phyloP scores from a whole-genome alignment of 345 rosid species.

The Abelmoschus esculentus region DNA sequence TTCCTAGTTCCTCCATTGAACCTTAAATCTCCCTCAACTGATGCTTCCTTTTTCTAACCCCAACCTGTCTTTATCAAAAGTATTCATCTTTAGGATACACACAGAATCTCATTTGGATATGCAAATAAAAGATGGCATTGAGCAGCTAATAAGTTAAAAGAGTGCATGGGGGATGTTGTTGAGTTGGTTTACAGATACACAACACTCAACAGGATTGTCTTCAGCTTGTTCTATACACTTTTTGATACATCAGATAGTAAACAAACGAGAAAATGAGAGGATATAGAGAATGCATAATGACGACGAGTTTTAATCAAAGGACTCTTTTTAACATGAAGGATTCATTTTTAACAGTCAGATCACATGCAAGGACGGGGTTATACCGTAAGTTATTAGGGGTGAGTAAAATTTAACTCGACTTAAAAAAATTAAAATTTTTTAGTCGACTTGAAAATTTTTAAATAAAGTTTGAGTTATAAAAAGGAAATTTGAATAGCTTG shows the following conservation, averaged over 20 bases:
- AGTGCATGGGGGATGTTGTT: no score
- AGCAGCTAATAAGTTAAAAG: no score
- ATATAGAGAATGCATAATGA: background rate
- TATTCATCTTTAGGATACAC: conserved; percentile 9
- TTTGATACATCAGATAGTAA: background rate
- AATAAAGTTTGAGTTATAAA: no score
- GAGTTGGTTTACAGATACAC: background rate
- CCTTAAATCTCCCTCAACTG: conserved; percentile 10
- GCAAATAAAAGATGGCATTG: background rate
- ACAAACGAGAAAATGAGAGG: background rate
- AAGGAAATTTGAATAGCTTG: no score
- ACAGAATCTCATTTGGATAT: conserved; percentile 6
- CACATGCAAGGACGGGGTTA: conserved; percentile 26
- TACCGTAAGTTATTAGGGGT: background rate
- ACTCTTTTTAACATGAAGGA: background rate
- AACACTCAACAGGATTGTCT: background rate
- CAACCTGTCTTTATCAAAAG: conserved; percentile 28
- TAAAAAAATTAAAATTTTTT: no score
- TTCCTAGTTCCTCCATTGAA: conserved; percentile 24
- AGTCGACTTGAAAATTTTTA: no score
- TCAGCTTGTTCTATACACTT: background rate
- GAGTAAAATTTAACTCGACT: no score
- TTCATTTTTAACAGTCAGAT: conserved; percentile 15
- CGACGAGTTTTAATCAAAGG: background rate
- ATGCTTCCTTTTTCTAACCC: conserved; percentile 18